A percentile compares a stretch with the other conserved stretches of the same genome.
Conservation (phyloP, 192 early-diverging fungal species). For the Rhizophagus sp. region DNA sequence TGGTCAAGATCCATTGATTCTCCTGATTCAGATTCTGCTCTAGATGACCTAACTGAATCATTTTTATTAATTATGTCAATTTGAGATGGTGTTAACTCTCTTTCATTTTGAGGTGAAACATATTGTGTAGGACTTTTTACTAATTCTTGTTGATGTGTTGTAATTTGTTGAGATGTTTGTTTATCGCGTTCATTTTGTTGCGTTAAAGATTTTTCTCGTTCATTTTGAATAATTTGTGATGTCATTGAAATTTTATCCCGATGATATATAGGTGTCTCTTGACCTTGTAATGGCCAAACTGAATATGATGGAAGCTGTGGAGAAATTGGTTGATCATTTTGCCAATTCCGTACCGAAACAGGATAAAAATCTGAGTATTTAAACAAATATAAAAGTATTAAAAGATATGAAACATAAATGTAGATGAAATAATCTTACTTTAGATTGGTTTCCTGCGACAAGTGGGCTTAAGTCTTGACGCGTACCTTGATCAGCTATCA, state of each 20-base stretch:
- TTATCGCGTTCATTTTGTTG: neutral
- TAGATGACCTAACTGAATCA: neutral
- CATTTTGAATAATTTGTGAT: neutral
- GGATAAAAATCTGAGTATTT: conserved; percentile 21
- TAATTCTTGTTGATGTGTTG: neutral
- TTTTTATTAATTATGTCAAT: neutral
- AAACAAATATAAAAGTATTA: neutral
- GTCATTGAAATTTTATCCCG: neutral
- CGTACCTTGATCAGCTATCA: conserved; percentile 14
- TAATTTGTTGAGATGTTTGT: neutral
- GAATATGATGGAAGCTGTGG: neutral
- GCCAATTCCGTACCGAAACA: conserved; percentile 20
- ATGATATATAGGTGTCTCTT: neutral
- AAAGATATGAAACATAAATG: conserved; percentile 5
- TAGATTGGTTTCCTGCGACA: neutral
- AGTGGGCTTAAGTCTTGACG: neutral
- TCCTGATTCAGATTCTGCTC: neutral
- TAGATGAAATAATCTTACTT: conserved; percentile 5
- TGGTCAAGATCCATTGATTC: neutral
- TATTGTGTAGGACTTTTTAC: neutral
- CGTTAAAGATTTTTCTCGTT: neutral
- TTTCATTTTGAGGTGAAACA: neutral
- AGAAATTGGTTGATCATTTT: conserved; percentile 8
- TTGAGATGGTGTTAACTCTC: neutral
- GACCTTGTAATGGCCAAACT: neutral